These are phyloP conservation scores for Sporobolomyces pararoseus DNA, from an alignment of 768 basidiomycete genomes.

Conservation along the genomic window DNA sequence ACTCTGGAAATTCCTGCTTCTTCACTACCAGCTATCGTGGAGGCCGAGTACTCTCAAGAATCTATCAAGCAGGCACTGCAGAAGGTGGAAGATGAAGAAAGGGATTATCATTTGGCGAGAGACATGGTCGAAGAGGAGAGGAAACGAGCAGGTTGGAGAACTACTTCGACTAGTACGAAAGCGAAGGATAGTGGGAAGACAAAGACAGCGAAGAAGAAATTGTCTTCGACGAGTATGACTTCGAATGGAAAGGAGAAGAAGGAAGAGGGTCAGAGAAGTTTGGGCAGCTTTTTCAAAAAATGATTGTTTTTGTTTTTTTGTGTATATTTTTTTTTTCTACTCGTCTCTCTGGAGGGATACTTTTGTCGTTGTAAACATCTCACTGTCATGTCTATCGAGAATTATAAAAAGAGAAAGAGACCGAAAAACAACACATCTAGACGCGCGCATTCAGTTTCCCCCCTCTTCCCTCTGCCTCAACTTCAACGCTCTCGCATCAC, in stretches of 20 bases:
- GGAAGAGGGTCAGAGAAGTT: constrained; percentile 53
- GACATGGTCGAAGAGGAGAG: constrained; percentile 60
- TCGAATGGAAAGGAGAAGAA: constrained; percentile 51
- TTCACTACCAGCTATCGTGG: constrained; percentile 8
- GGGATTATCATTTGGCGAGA: constrained; percentile 83
- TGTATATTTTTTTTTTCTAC: too few relatives aligned
- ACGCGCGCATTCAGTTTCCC: background rate
- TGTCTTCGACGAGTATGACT: constrained; percentile 27
- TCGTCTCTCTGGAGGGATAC: too few relatives aligned
- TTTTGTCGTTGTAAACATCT: constrained; percentile 9
- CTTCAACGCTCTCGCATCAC: background rate
- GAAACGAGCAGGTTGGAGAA: constrained; percentile 41
- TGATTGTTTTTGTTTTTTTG: background rate
- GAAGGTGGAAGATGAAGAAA: constrained; percentile 61
- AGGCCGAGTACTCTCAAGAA: constrained; percentile 13
- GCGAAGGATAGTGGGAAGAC: constrained; percentile 10
- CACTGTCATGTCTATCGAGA: background rate
- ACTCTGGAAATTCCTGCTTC: constrained; percentile 13
- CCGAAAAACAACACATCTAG: too few relatives aligned
- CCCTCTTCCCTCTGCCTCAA: background rate
- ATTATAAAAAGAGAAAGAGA: too few relatives aligned
- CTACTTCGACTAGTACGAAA: constrained; percentile 35
- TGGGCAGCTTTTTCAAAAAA: constrained; percentile 24
- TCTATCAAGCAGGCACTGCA: constrained; percentile 34
- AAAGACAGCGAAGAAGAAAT: constrained; percentile 47